Base-by-base conservation (phyloP, 441 rosid genomes). In the Aleurites moluccanus region DNA sequence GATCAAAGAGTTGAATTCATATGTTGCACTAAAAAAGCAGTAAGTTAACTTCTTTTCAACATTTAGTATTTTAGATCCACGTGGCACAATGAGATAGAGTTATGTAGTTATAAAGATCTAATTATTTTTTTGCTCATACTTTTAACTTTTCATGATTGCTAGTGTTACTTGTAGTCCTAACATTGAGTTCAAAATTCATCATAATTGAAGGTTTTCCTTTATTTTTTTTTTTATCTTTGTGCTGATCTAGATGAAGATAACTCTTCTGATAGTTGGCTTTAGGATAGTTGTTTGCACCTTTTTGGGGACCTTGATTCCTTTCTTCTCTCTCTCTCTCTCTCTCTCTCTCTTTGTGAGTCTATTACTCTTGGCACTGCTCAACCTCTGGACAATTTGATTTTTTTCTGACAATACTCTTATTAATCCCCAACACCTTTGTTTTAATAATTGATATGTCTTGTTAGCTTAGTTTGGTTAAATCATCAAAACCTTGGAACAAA, bases 1-100 rank as follows among this genome's bases (percentile, higher is more conserved):
- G 99, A 84, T 92, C 70, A 95, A 95, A 84, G 99, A 95, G 86
- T 83, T 95, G 68, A 95, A 95, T 83, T 91, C 99, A 55, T 95
- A 89, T 45, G 98, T 92, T 67, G 95, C 97, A 76, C 91, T 86
- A 50, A 95, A 92, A 80, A 95, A 95, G 83, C 88, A 88, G 98
- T 91, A 88, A 70, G 95, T 85, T 64, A 16, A 60, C 25, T 15
- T 60, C 15, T 42, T 21, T 68, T 73, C 23, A 44, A 33, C 61
- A 65, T 35, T 70, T 47, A 60, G 15, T 27, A 0, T 72, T 42
- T 23, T 67, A 73, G 42, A 53, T 55, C 56, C 16, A 14, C 78
- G 47, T 21, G 27, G 53, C 44, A 35, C 33, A 50, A 1, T 55
- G 44, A 55, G 47, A 50, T 42, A 35, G 70, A 40, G 59, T 67